These are phyloP conservation scores for Orbilia blumenaviensis DNA, from an alignment of 2,329 filamentous ascomycete genomes.

Conservation along the genomic window DNA sequence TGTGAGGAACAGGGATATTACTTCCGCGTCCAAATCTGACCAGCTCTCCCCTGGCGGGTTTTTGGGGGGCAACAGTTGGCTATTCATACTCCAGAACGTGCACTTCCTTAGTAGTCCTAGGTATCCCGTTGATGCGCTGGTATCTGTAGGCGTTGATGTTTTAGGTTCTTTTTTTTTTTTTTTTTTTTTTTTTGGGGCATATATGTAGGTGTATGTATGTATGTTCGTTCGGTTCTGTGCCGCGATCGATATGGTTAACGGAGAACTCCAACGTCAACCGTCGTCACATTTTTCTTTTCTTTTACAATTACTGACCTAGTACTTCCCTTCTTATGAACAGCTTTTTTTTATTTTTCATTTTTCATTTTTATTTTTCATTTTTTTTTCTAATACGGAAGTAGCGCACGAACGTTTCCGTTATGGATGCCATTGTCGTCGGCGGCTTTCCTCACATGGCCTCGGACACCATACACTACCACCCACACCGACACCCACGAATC, in stretches of 20 bases:
- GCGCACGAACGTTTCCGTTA: neutral
- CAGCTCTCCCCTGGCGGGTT: constrained; percentile 46
- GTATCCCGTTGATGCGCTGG: constrained; percentile 41
- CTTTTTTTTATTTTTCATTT: neutral
- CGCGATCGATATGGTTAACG: neutral
- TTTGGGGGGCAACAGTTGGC: constrained; percentile 44
- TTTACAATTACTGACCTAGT: too few relatives aligned
- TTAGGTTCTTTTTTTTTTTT: neutral
- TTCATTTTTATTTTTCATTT: neutral
- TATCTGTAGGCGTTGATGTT: constrained; percentile 29
- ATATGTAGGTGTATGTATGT: neutral
- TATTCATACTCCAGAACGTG: constrained; percentile 24
- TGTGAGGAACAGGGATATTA: constrained; percentile 33
- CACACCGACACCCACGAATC: neutral
- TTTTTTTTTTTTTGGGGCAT: neutral
- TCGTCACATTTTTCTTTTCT: constrained; percentile 3
- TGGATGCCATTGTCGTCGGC: constrained; percentile 18
- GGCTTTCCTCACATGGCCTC: constrained; percentile 12
- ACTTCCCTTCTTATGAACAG: neutral
- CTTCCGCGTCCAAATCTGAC: constrained; percentile 48
- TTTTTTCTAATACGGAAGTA: neutral
- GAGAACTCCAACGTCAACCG: constrained; percentile 15
- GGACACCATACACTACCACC: neutral
- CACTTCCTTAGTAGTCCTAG: too few relatives aligned
- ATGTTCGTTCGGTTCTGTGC: neutral